These are phyloP conservation scores for Podaxis sp. DNA, from an alignment of 768 basidiomycete genomes.

Conservation along the genomic window DNA sequence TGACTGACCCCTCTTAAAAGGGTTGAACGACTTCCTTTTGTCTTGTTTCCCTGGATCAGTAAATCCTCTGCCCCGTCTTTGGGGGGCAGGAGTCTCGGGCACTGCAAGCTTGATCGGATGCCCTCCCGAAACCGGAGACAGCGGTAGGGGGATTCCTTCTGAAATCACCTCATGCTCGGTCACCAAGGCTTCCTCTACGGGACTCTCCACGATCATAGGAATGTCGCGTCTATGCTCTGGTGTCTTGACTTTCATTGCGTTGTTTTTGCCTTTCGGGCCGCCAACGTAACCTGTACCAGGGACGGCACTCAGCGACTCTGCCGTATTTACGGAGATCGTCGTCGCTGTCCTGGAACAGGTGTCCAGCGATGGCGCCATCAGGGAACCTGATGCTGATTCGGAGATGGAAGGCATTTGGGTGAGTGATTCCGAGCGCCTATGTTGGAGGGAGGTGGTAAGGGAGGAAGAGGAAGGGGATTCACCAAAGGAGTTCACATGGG, in stretches of 20 bases:
- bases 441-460: conserved; percentile 11
- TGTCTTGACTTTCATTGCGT: conserved; percentile 17
- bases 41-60: conserved; percentile 13
- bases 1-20: conserved; percentile 31
- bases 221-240: conserved; percentile 17
- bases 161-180: conserved; percentile 9
- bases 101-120: background rate
- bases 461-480: conserved; percentile 7
- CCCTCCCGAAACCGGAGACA: background rate
- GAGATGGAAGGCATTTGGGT: conserved; percentile 12
- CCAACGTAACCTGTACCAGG: background rate
- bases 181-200: conserved; percentile 24
- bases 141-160: background rate
- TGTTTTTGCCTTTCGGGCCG: conserved; percentile 16
- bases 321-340: conserved; percentile 18
- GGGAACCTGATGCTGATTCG: conserved; percentile 20
- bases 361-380: conserved; percentile 24
- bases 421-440: conserved; percentile 15
- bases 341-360: conserved; percentile 24
- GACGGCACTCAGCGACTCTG: conserved; percentile 10
- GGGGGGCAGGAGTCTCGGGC: background rate
- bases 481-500: background rate
- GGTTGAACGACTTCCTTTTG: conserved; percentile 28
- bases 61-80: conserved; percentile 11
- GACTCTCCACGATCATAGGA: conserved; percentile 34